phyloP scores from a whole-genome alignment of 768 basidiomycete species.

The Polyporus arcularius region DNA sequence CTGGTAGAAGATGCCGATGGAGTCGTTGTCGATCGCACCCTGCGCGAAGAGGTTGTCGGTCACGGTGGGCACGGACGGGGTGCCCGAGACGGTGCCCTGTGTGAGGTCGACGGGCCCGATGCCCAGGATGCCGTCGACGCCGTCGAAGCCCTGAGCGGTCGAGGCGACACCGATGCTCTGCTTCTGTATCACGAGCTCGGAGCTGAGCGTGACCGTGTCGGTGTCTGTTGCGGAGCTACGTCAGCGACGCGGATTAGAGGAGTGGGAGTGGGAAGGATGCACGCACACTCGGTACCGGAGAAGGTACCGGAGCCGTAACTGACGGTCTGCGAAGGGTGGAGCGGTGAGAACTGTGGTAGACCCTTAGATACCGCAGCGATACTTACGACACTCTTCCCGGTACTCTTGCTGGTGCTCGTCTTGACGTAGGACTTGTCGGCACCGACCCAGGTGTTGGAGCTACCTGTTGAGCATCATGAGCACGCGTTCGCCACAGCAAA shows the following conservation, averaged over 20 bases:
- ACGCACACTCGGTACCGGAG: constrained; percentile 52
- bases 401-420: constrained; percentile 47
- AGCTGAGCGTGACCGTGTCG: constrained; percentile 47
- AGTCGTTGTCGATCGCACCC: constrained; percentile 45
- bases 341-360: constrained; percentile 3
- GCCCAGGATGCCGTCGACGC: constrained; percentile 55
- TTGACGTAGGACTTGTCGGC: constrained; percentile 47
- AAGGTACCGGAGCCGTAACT: constrained; percentile 57
- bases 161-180: constrained; percentile 52
- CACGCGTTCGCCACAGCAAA: not conserved
- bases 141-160: constrained; percentile 43
- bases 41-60: constrained; percentile 57
- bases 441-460: constrained; percentile 60
- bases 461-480: constrained; percentile 30
- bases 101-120: constrained; percentile 56
- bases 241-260: not conserved
- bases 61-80: constrained; percentile 49
- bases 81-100: constrained; percentile 42
- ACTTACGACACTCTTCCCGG: constrained; percentile 36
- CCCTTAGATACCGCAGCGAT: constrained; percentile 25
- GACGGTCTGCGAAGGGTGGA: constrained; percentile 39
- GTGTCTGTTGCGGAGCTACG: constrained; percentile 33
- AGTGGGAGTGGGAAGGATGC: not conserved
- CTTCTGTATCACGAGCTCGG: constrained; percentile 43
- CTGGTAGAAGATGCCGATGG: constrained; percentile 53